Percentiles rank a stretch among this genome's conserved stretches.
Conservation (phyloP, 176 grass and related monocot species). For the Cymbopogon citratus region DNA sequence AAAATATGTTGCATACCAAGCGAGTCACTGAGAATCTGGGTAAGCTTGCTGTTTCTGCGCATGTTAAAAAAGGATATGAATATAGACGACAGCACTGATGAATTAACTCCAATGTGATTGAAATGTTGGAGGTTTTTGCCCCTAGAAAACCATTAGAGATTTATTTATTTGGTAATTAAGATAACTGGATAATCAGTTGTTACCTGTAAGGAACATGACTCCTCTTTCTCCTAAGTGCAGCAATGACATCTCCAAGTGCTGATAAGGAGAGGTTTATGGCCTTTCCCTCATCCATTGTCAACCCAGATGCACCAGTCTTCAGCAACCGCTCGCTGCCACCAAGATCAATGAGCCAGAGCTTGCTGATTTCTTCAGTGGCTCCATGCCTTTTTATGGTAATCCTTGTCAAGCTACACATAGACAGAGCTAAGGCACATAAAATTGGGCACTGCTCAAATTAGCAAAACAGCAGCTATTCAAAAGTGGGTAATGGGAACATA, state of each 20-base stretch:
- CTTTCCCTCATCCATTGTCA: slow-evolving; percentile 90
- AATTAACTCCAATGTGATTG: neutral
- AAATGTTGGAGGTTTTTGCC: neutral
- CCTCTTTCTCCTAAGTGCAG: slow-evolving; percentile 72
- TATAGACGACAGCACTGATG: neutral
- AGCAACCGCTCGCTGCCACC: slow-evolving; percentile 90
- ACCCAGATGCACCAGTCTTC: slow-evolving; percentile 81
- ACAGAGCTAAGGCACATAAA: slow-evolving; percentile 81
- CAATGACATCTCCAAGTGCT: slow-evolving; percentile 88
- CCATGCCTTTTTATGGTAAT: slow-evolving; percentile 61
- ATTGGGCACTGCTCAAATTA: slow-evolving; percentile 37
- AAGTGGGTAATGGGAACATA: neutral
- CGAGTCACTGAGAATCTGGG: slow-evolving; percentile 88
- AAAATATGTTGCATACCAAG: slow-evolving; percentile 43
- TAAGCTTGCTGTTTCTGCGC: slow-evolving; percentile 94
- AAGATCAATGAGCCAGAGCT: slow-evolving; percentile 86
- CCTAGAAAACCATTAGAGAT: neutral
- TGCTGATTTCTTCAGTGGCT: slow-evolving; percentile 49
- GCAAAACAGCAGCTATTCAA: slow-evolving; percentile 6
- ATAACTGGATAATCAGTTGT: neutral
- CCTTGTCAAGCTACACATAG: slow-evolving; percentile 88
- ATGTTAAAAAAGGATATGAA: neutral
- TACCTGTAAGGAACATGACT: slow-evolving; percentile 93
- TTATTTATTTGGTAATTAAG: neutral
- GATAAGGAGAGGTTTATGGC: slow-evolving; percentile 94